Base-by-base conservation (phyloP, 768 basidiomycete genomes). In the Termitomyces sp. region DNA sequence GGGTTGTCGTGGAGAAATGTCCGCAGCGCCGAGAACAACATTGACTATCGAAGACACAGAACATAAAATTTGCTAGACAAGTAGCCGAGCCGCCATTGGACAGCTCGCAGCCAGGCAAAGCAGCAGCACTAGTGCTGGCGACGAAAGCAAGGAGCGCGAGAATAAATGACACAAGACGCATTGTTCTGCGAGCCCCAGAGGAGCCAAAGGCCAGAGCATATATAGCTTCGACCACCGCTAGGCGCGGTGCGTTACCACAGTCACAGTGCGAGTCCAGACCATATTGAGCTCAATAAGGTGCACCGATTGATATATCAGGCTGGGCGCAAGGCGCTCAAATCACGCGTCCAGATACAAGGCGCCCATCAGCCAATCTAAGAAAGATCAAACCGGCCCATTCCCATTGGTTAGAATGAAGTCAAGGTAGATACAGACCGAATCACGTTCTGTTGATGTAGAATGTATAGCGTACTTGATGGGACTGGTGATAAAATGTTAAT, bases 21-120 rank as follows among this genome's bases (percentile, higher is more conserved):
- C 57, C 41, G 2, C 50, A 50, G 5, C 23, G 43, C 12, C 33
- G 18, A 14, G 48, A 50, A 41, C 60, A 62, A 35, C 61, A 62
- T 1, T 62, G 52, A 23, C 0, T 26, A 44, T 41, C 20, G 16
- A 10, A 43, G 4, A 57, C 2, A 41, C 61, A 62, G 18, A 13
- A 30, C 1, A 41, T 50, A 28, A 5, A 30, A 16, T 35, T 40
- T 4, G 46, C 30, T 6, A 50, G 33, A 23, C 56, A 58, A 13
- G 23, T 7, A n/a, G 2, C 12, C 4, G 40, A 23, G 5, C 51
- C 49, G 14, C 4, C 10, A 30, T 32, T 23, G 1, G 33, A 26
- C 23, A 30, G 14, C 14, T 51, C 33, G 23, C 23, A 26, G 18
- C 28, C 44, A 12, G 48, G 55, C 9, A 49, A 38, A 18, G 53